phyloP scores from a whole-genome alignment of 2,329 filamentous ascomycete species.

The Ceratocystis huliohia region DNA sequence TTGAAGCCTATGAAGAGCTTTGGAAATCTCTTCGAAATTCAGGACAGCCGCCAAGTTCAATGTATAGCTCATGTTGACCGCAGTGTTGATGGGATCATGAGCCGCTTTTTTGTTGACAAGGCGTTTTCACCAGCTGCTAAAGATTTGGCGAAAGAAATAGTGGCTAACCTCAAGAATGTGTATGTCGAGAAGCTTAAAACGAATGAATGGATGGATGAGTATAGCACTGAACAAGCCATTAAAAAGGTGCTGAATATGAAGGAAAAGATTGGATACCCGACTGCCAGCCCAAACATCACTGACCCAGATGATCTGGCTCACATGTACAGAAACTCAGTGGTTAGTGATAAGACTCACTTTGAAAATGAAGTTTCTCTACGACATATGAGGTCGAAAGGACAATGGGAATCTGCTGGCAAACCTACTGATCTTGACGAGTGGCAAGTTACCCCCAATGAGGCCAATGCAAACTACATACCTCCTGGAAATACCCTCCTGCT shows the following conservation, averaged over 20 bases:
- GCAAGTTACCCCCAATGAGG: constrained; percentile 46
- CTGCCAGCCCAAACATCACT: constrained; percentile 47
- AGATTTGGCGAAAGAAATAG: constrained; percentile 54
- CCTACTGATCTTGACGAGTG: constrained; percentile 49
- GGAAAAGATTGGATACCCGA: constrained; percentile 57
- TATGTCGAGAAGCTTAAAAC: constrained; percentile 48
- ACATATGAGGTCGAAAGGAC: constrained; percentile 35
- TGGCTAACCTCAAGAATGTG: constrained; percentile 55
- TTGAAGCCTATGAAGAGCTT: constrained; percentile 50
- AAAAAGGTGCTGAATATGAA: constrained; percentile 54
- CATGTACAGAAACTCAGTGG: constrained; percentile 43
- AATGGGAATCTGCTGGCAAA: constrained; percentile 47
- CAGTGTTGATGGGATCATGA: constrained; percentile 54
- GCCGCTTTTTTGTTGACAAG: constrained; percentile 57
- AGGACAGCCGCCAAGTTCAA: constrained; percentile 38
- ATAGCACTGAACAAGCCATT: constrained; percentile 46
- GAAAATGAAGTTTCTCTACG: constrained; percentile 42
- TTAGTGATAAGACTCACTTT: constrained; percentile 42
- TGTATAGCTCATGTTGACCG: constrained; percentile 47
- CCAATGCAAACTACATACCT: constrained; percentile 56
- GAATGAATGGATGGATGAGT: constrained; percentile 52
- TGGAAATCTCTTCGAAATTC: constrained; percentile 39
- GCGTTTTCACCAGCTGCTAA: constrained; percentile 56
- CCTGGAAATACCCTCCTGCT: constrained; percentile 57
- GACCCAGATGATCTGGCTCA: constrained; percentile 42